phyloP scores from a whole-genome alignment of 2,329 filamentous ascomycete species.

The Beauveria asiatica region DNA sequence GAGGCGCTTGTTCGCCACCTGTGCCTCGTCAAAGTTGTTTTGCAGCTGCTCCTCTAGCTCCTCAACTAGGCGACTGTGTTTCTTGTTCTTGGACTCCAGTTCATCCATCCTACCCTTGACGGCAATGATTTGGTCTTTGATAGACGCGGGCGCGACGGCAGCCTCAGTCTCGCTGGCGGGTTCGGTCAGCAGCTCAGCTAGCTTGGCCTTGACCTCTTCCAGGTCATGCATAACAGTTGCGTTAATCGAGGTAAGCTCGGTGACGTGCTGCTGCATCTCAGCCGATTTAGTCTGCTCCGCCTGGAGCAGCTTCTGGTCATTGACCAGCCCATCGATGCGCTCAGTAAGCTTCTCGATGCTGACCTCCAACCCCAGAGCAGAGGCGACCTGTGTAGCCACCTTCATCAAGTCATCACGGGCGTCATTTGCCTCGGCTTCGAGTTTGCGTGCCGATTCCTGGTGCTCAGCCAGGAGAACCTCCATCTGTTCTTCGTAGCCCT shows the following conservation, averaged over 20 bases:
- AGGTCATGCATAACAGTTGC: constrained; percentile 54
- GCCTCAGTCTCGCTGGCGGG: constrained; percentile 35
- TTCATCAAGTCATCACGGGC: constrained; percentile 59
- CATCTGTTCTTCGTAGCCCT: constrained; percentile 49
- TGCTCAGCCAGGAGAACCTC: constrained; percentile 53
- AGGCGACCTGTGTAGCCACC: constrained; percentile 54
- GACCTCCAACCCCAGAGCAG: constrained; percentile 52
- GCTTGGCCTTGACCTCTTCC: constrained; percentile 47
- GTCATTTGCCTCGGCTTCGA: constrained; percentile 55
- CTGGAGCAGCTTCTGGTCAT: constrained; percentile 50
- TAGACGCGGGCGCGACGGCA: constrained; percentile 34
- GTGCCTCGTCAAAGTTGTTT: constrained; percentile 88
- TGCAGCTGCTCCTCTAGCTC: constrained; percentile 96
- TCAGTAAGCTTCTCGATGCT: constrained; percentile 60
- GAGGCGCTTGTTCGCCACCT: constrained; percentile 73
- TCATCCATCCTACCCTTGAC: constrained; percentile 59
- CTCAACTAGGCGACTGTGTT: constrained; percentile 84
- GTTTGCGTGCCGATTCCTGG: constrained; percentile 42
- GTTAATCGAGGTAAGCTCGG: constrained; percentile 49
- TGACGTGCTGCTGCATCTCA: constrained; percentile 47
- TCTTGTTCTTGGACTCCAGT: constrained; percentile 65
- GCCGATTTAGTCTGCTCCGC: constrained; percentile 50
- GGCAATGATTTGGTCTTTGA: constrained; percentile 48
- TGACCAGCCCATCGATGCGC: constrained; percentile 48
- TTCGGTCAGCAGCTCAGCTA: constrained; percentile 44